Base-by-base conservation (phyloP, 2,329 filamentous ascomycete species). In the Parasarocladium wereldwijsianum region DNA sequence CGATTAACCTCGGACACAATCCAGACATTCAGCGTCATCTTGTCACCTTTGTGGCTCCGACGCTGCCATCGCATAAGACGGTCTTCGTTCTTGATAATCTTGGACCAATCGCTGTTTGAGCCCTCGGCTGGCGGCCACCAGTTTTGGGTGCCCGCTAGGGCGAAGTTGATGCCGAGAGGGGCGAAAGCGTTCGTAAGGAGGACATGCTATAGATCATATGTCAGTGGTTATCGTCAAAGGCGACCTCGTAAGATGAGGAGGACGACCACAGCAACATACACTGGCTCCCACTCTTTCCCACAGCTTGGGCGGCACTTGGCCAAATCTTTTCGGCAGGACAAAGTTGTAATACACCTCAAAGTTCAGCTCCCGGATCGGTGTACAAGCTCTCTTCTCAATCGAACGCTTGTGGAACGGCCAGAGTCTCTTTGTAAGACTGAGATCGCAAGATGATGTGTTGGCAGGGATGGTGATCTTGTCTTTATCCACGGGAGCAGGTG, bases 1-100 rank as follows among this genome's bases (percentile, higher is more conserved):
- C n/a, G 11, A 7, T 6, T 12, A 11, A 24, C 11, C 7, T 12
- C n/a, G 15, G 7, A 13, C 6, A 24, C 23, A 6, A 24, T 24
- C 23, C 23, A 24, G 23, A 24, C n/a, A 12, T 24, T 24, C 23
- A 24, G 15, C n/a, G 23, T 12, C 23, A 24, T 24, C 23, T 24
- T 24, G 6, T 24, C n/a, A 11, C 23, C 23, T 24, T 24, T 7
- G 23, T 24, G n/a, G n/a, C 11, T 12, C 15, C 15, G 23, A 12
- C 23, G 23, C 23, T 24, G 23, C 23, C 23, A 24, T 11, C 23
- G 7, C 7, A 8, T 11, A 7, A 24, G 23, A 6, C n/a, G 7
- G n/a, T 24, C n/a, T 6, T 12, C 23, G 23, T 12, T 12, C n/a
- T 24, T 6, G 6, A 12, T 6, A 6, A 24, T 13, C 6, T 6